Conservation (phyloP, 1,284 basidiomycete genomes). For the Grifola frondosa region DNA sequence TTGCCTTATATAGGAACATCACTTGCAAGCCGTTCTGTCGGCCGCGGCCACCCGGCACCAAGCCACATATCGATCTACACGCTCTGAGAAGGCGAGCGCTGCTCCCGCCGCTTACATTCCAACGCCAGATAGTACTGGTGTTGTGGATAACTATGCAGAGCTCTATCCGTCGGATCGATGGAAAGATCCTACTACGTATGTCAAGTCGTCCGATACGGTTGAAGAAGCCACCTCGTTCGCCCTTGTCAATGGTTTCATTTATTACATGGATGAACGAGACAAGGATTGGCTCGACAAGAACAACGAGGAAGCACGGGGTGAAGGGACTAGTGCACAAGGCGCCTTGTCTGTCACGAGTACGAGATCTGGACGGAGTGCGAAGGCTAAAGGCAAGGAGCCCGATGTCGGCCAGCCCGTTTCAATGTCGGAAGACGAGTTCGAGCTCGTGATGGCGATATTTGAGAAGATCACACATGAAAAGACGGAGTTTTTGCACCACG, state of each 20-base stretch:
- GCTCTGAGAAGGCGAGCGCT: constrained; percentile 45
- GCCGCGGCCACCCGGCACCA: constrained; percentile 65
- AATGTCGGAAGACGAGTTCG: constrained; percentile 90
- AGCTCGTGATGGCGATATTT: constrained; percentile 93
- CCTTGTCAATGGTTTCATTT: constrained; percentile 72
- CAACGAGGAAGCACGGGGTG: constrained; percentile 86
- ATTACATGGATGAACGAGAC: constrained; percentile 97
- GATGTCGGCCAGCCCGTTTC: constrained; percentile 57
- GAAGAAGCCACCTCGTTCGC: constrained; percentile 71
- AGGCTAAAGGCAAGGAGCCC: constrained; percentile 78
- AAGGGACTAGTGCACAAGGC: constrained; percentile 79
- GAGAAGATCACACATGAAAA: constrained; percentile 92
- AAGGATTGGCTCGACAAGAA: constrained; percentile 91
- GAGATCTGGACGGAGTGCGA: constrained; percentile 63
- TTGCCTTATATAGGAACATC: constrained; percentile 73
- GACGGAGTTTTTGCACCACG: constrained; percentile 89
- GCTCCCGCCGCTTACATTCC: constrained; percentile 79
- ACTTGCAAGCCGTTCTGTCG: constrained; percentile 83
- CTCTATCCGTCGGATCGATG: constrained; percentile 72
- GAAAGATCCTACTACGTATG: constrained; percentile 78
- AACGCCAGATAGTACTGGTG: constrained; percentile 85
- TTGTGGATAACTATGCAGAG: constrained; percentile 73
- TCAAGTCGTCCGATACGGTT: constrained; percentile 85
- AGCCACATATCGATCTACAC: constrained; percentile 40
- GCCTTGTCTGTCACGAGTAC: constrained; percentile 53